Evolutionary conservation across 1,139 yeast species (phyloP), one percentile per base, ranked within the genome.

Genomic region (Suhomyces panamericanus): DNA sequence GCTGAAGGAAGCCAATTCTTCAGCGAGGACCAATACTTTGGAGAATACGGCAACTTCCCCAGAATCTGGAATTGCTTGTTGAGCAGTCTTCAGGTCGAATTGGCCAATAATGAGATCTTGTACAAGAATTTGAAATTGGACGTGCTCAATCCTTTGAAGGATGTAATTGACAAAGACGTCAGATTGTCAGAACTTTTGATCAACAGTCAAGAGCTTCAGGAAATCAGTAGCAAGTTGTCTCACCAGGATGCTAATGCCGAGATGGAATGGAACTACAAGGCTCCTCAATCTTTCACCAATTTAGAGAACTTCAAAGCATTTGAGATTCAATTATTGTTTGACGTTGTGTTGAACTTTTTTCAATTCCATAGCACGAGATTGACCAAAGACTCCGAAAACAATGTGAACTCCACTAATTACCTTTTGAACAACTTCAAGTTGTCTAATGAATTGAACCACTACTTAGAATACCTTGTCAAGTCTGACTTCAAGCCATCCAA

Each of bases 271-370:
- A 85, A 82, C 51, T 72, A 78, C 47, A 83, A 84, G 60, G 93
- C 95, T 0, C 95, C 96, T 1, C 81, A 76, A 51, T 79, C 85
- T 32, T 85, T 88, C 59, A 87, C 85, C 55, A 81, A 81, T 55
- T 83, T 90, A 62, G 96, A 89, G 63, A 74, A 73, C 50, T 83
- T 84, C 54, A 96, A 91, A 62, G 77, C 72, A 48, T 71, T 72
- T 49, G 83, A 96, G 59, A 74, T 87, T 49, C 77, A 78, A 43
- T 70, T 83, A 57, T 64, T 89, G 44, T 85, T 88, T 59, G 87
- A 87, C 53, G 73, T 81, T 22, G 73, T 90, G 48, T 73, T 87
- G 46, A 78, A 83, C 52, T 85, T 79, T 59, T 85, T 87, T 64
- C 87, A 95, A 40, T 74, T 79, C 33, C 66, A 75, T 43, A 72